Percentiles rank a stretch among this genome's conserved stretches.
These are phyloP conservation scores for Phalaenopsis hybrid DNA, from an alignment of 116 monocot genomes.

Conservation along the genomic window DNA sequence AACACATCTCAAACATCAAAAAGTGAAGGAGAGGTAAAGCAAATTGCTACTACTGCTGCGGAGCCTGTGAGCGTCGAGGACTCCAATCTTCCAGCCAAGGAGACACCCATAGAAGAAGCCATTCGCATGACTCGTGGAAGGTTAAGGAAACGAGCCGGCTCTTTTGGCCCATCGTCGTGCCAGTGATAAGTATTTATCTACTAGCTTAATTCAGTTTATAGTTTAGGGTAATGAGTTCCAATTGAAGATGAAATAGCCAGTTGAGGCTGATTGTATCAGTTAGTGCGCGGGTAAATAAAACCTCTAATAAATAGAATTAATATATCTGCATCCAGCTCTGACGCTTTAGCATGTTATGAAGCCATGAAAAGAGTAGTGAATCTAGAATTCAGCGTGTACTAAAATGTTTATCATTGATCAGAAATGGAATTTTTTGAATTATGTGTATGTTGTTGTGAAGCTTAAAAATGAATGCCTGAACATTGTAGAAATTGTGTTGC, in stretches of 20 bases:
- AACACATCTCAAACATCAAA: neutral
- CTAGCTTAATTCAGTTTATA: neutral
- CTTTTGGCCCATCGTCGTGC: neutral
- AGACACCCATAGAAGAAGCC: slow-evolving; percentile 4
- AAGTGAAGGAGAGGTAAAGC: neutral
- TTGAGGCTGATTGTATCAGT: neutral
- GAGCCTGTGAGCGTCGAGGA: neutral
- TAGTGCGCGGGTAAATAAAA: neutral
- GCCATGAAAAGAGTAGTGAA: no score
- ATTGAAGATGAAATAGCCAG: neutral
- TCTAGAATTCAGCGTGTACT: no score
- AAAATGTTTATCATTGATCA: no score
- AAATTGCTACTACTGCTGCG: neutral
- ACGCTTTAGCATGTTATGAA: no score
- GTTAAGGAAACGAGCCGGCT: neutral
- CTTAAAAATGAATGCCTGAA: no score
- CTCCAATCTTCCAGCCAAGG: neutral
- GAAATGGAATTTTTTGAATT: no score
- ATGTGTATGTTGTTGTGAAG: no score
- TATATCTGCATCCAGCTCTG: no score
- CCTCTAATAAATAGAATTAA: neutral
- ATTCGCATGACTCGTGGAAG: slow-evolving; percentile 5
- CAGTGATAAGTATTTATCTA: neutral
- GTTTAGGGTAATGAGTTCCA: neutral
- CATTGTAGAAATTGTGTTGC: no score